phyloP scores from a whole-genome alignment of 345 rosid species.

The Conringia planisiliqua region DNA sequence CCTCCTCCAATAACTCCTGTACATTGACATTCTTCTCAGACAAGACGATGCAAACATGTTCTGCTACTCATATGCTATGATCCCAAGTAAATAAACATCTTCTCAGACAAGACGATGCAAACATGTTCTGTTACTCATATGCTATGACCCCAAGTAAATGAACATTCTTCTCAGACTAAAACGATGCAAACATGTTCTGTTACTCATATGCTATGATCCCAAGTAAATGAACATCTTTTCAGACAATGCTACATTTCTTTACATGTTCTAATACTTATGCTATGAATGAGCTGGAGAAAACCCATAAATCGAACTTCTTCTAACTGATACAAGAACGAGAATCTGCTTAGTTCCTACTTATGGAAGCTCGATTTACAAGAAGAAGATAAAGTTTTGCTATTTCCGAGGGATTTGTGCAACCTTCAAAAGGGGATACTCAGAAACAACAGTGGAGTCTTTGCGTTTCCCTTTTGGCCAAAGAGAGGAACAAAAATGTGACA shows the following conservation, averaged over 20 bases:
- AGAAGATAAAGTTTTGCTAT: background rate
- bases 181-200: too few relatives aligned
- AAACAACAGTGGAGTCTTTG: too few relatives aligned
- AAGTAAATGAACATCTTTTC: too few relatives aligned
- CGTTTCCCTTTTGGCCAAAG: too few relatives aligned
- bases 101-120: background rate
- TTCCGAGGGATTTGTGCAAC: background rate
- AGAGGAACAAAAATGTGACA: too few relatives aligned
- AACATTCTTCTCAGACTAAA: too few relatives aligned
- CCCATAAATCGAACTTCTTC: too few relatives aligned
- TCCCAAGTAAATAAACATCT: background rate
- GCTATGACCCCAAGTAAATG: background rate
- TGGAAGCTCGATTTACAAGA: background rate
- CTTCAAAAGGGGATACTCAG: too few relatives aligned
- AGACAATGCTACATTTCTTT: too few relatives aligned
- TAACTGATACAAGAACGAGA: background rate
- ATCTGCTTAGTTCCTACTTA: background rate
- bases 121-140: background rate
- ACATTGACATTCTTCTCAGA: conserved; percentile 9
- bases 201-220: too few relatives aligned
- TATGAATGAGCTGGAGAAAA: too few relatives aligned
- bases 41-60: background rate
- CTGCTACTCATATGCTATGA: background rate
- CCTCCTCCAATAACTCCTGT: conserved; percentile 71
- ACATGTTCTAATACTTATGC: too few relatives aligned